phyloP scores from a whole-genome alignment of 305 asterid species.

The Plantago coronopus region DNA sequence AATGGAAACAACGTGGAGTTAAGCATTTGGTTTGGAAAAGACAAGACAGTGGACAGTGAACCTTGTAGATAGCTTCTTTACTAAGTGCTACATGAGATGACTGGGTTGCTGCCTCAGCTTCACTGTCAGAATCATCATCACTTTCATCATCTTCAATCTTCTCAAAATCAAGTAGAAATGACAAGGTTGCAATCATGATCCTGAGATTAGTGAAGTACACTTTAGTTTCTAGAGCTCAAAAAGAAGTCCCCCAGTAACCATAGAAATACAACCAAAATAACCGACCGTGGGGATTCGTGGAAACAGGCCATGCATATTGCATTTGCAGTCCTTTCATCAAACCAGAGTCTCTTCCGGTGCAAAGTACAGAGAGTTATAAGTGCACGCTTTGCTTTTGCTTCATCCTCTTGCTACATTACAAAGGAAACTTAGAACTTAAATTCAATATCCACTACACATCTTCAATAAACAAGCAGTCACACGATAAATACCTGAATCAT shows the following conservation, averaged over 20 bases:
- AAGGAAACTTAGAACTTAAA: slow-evolving; percentile 16
- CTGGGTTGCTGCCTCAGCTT: slow-evolving; percentile 48
- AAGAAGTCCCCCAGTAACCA: not conserved
- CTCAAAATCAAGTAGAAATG: slow-evolving; percentile 90
- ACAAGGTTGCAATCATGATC: slow-evolving; percentile 86
- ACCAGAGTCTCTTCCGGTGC: slow-evolving; percentile 79
- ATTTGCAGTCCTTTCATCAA: slow-evolving; percentile 83
- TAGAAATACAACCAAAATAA: slow-evolving; percentile 1
- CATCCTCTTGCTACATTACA: slow-evolving; percentile 78
- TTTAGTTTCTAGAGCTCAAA: slow-evolving; percentile 14
- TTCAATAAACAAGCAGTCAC: slow-evolving; percentile 15
- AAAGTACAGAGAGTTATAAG: slow-evolving; percentile 70
- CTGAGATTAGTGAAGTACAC: slow-evolving; percentile 37
- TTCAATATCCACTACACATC: slow-evolving; percentile 1
- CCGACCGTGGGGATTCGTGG: slow-evolving; percentile 63
- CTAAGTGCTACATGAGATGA: slow-evolving; percentile 57
- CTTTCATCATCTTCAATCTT: slow-evolving; percentile 67
- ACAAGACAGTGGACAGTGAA: slow-evolving; percentile 29
- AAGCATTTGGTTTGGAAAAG: not conserved
- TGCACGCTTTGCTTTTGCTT: slow-evolving; percentile 71
- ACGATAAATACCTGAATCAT: slow-evolving; percentile 69
- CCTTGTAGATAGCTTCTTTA: slow-evolving; percentile 92
- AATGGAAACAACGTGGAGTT: too few relatives aligned
- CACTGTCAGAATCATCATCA: slow-evolving; percentile 76
- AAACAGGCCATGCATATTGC: slow-evolving; percentile 84